Evolutionary conservation across 768 basidiomycete genomes (phyloP).

Genomic region (Phanerochaete sordida): DNA sequence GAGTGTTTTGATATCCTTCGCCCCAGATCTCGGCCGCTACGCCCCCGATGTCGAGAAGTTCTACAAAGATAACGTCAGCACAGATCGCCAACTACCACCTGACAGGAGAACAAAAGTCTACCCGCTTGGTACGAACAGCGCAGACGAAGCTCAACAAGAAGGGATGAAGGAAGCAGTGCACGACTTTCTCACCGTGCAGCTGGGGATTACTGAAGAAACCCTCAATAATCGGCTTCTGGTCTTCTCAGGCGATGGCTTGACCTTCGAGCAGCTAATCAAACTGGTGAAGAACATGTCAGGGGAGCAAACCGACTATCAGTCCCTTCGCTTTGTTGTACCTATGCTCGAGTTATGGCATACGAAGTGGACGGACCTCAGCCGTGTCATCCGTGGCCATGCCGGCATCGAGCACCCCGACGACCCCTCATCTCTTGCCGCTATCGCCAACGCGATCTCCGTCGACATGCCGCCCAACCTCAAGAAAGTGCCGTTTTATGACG

Average conservation of each 20-base stretch:
- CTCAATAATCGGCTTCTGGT: not conserved
- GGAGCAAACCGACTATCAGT: conserved; percentile 17
- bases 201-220: not conserved
- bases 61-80: not conserved
- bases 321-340: conserved; percentile 21
- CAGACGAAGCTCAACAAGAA: conserved; percentile 3
- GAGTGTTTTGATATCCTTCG: conserved; percentile 3
- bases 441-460: conserved; percentile 7
- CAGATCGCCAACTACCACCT: not conserved
- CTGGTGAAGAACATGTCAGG: conserved; percentile 6
- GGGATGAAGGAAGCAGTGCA: conserved; percentile 11
- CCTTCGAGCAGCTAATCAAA: conserved; percentile 8
- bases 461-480: conserved; percentile 10
- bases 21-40: conserved; percentile 3
- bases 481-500: conserved; percentile 17
- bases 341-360: conserved; percentile 31
- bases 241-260: conserved; percentile 15
- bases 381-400: conserved; percentile 20
- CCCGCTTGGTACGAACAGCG: conserved; percentile 13
- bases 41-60: conserved; percentile 1
- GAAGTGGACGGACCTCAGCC: conserved; percentile 30
- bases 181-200: conserved; percentile 11
- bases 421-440: conserved; percentile 14
- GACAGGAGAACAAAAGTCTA: conserved; percentile 2
- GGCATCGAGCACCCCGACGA: conserved; percentile 14